Base-by-base conservation (phyloP, 805 yeast genomes). In the Soucietia sequanensis region DNA sequence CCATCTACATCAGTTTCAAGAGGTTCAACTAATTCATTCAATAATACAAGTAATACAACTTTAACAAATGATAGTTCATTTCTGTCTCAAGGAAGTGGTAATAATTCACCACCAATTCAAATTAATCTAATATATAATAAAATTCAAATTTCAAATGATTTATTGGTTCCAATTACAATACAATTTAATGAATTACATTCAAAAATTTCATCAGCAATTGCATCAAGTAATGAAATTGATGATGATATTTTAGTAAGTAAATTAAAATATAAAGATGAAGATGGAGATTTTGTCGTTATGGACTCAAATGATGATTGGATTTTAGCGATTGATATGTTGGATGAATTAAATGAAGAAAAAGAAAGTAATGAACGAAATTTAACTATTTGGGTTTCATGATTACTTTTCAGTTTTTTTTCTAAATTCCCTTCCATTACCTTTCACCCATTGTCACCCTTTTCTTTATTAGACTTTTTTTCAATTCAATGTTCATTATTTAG, bases 351-450 rank as follows among this genome's bases (percentile, higher is more conserved):
- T 18, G 37, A 35, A 15, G 49, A 41, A 12, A 38, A 39, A 22
- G 38, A 39, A 18, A 31, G 24, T 17, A 27, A 26, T 18, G 38
- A 35, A 6, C 50, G 50, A 24, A 45, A 47, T 11, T 54, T 67
- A 43, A 67, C 66, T 10, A 64, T 67, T 18, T 67, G 72, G 72
- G 72, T 65, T 13, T 63, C 70, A 30, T 62, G 45, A 27, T n/a
- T n/a, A 9, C 13, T 16, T n/a, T n/a, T n/a, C n/a, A n/a, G n/a
- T n/a, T n/a, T n/a, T n/a, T n/a, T n/a, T n/a, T n/a, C n/a, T n/a
- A n/a, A n/a, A n/a, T n/a, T n/a, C n/a, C n/a, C n/a, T 0, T 91
- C 88, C 58, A 99, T 93, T 54, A 91, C 99, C 0, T 93, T 93
- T 60, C 70, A 86, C 56, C 99, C 99, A 2, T 56, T 93, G n/a